Evolutionary conservation across 1,284 basidiomycete species (phyloP), one percentile per base, ranked within the genome.

Genomic region (Volvariella surrecta): DNA sequence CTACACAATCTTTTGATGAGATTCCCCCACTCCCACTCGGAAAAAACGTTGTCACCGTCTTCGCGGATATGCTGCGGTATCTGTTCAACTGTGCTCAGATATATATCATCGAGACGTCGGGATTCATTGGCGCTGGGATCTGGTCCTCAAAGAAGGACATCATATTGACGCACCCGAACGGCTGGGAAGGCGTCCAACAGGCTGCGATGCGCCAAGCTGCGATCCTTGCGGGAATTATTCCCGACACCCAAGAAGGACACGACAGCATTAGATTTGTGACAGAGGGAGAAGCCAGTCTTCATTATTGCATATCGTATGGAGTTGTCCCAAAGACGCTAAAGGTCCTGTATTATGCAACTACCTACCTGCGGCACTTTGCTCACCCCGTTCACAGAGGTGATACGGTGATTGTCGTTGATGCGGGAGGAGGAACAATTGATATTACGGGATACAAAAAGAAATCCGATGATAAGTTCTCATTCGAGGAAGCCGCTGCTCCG

Each of bases 11-110:
- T 11, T 28, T 11, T 16, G 19, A 39, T 15, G 30, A 21, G 11
- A 37, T 43, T 10, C 21, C 21, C 17, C 45, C 40, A n/a, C 45
- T 46, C n/a, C 45, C 45, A 2, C 48, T 51, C 3, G 55, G 6
- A 38, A 67, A 70, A 45, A 56, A 56, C 0, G 55, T 60, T 1
- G 49, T 61, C 3, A 59, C 66, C 16, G 59, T 75, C 28, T 58
- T 70, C 17, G 61, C 60, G 0, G 72, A 75, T 48, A 71, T 71
- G 43, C 52, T 74, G 37, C 50, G 48, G 0, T 75, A 75, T 42
- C 50, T 74, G 3, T 63, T 54, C 35, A 19, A 46, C 0, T 71
- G 69, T 43, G 57, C 64, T 4, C 53, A 58, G 22, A 58, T 47
- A 3, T 73, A 61, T 49, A 68, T 75, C 40, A 50, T 55, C 20